These are phyloP conservation scores for Komagataella kurtzmanii DNA, from an alignment of 805 yeast species.

Conservation along the genomic window DNA sequence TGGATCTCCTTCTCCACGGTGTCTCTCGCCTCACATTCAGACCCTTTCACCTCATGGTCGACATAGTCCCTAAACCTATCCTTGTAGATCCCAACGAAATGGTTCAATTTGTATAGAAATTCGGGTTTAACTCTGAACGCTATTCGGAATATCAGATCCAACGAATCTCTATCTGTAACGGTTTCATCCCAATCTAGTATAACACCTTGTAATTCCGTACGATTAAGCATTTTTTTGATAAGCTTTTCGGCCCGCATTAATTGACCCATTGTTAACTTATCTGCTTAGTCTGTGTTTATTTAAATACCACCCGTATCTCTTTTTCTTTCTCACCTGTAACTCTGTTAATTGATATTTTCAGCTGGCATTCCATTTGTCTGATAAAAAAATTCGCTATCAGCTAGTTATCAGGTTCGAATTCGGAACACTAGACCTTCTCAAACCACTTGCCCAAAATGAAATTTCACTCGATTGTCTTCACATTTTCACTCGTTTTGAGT, in stretches of 20 bases:
- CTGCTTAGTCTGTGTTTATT: neutral
- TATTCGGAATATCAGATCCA: slow-evolving; percentile 32
- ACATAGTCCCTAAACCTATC: slow-evolving; percentile 20
- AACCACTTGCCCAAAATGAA: neutral
- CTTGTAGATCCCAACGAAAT: slow-evolving; percentile 30
- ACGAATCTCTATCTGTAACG: slow-evolving; percentile 40
- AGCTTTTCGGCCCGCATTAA: neutral
- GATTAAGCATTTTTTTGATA: neutral
- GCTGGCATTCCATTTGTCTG: neutral
- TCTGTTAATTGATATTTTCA: no score
- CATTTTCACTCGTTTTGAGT: neutral
- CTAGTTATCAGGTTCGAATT: neutral
- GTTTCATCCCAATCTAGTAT: slow-evolving; percentile 62
- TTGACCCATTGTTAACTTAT: neutral
- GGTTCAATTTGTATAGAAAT: slow-evolving; percentile 23
- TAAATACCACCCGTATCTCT: neutral
- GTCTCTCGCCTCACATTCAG: slow-evolving; percentile 16
- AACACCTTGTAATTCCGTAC: slow-evolving; percentile 7
- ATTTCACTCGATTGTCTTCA: neutral
- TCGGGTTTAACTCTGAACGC: slow-evolving; percentile 26
- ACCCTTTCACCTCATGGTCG: slow-evolving; percentile 5
- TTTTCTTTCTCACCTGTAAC: neutral
- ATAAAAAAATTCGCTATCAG: neutral
- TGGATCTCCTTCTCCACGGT: slow-evolving; percentile 25
- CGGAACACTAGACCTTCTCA: neutral